Evolutionary conservation across 2,329 filamentous ascomycete genomes (phyloP).

Genomic region (Aureobasidium namibiae): DNA sequence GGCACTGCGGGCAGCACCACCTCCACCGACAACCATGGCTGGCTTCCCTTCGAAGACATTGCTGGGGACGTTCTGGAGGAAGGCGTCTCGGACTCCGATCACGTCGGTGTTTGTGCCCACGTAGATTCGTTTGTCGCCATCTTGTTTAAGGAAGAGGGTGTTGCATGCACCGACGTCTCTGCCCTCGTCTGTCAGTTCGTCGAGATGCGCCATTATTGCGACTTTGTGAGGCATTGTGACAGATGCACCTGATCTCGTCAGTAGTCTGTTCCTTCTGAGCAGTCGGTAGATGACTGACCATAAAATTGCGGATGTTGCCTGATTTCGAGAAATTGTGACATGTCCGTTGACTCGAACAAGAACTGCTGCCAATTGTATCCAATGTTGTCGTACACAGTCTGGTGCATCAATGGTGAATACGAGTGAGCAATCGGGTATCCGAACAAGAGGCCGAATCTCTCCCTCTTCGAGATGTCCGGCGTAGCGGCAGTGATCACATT

Average conservation of each 20-base stretch:
- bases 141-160: conserved; percentile 59
- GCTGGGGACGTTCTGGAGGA: conserved; percentile 37
- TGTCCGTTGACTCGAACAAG: conserved; percentile 38
- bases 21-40: conserved; percentile 67
- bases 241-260: conserved; percentile 39
- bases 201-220: conserved; percentile 62
- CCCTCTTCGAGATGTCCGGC: conserved; percentile 25
- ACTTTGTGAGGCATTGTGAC: conserved; percentile 84
- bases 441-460: conserved; percentile 47
- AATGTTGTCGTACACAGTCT: conserved; percentile 43
- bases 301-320: conserved; percentile 53
- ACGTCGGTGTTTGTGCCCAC: conserved; percentile 78
- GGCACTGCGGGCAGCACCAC: conserved; percentile 68
- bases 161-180: conserved; percentile 70
- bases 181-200: conserved; percentile 64
- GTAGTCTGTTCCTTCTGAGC: neutral
- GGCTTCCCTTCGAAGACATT: conserved; percentile 49
- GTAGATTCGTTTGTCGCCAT: conserved; percentile 43
- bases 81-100: conserved; percentile 65
- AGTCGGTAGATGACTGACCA: conserved; percentile 34
- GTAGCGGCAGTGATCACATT: neutral
- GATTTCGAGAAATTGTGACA: conserved; percentile 37
- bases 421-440: conserved; percentile 51
- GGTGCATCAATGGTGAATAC: conserved; percentile 46
- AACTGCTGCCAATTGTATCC: conserved; percentile 45